Conservation (phyloP, 2,329 filamentous ascomycete genomes). For the Colletotrichum paranaense region DNA sequence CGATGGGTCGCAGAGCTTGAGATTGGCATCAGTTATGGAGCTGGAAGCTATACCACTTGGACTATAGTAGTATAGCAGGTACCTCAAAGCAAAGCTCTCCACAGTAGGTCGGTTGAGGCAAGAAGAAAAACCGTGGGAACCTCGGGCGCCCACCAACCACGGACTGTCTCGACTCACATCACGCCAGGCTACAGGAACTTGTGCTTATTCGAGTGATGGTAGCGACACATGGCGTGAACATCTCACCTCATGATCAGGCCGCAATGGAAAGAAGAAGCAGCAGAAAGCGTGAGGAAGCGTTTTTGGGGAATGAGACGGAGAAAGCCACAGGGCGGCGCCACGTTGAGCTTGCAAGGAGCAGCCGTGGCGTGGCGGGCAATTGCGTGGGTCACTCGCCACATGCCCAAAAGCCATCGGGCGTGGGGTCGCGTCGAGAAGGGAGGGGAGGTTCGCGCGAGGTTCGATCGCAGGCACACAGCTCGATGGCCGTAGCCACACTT, state of each 20-base stretch:
- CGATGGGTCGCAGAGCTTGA: slow-evolving; percentile 2
- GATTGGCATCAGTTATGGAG: slow-evolving; percentile 9
- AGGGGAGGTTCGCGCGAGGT: background rate
- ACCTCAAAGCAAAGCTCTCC: background rate
- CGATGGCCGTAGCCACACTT: slow-evolving; percentile 30
- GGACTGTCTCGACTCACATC: no score
- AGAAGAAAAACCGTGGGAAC: no score
- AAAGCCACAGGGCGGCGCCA: slow-evolving; percentile 6
- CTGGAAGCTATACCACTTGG: background rate
- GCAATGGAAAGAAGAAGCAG: background rate
- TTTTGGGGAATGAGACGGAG: no score
- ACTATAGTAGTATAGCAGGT: background rate
- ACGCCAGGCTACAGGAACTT: background rate
- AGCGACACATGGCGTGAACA: background rate
- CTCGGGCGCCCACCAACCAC: no score
- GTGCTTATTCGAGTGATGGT: background rate
- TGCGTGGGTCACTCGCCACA: slow-evolving; percentile 28
- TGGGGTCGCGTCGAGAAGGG: background rate
- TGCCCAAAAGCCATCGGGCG: background rate
- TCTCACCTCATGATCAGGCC: background rate
- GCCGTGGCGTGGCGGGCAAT: background rate
- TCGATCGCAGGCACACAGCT: slow-evolving; percentile 26
- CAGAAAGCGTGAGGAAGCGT: background rate
- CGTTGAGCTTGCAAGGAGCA: background rate
- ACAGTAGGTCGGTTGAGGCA: no score